Evolutionary conservation across 2,329 filamentous ascomycete species (phyloP).

Genomic region (Gnomoniopsis smithogilvyi): DNA sequence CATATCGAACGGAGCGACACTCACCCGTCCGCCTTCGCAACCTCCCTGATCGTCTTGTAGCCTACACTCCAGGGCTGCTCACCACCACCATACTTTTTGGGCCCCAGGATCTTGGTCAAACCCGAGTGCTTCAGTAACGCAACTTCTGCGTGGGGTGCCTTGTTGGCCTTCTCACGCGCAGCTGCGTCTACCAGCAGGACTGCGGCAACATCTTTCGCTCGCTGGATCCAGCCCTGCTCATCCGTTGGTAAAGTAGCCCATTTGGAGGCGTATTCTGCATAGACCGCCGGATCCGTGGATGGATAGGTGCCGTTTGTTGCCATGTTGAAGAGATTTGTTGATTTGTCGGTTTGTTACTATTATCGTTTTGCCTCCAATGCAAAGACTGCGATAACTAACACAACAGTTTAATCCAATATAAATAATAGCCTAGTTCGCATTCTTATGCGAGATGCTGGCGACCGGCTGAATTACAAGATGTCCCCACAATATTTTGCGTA

Average conservation of each 20-base stretch:
- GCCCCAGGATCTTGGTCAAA: constrained; percentile 36
- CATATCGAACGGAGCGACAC: neutral
- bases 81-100: constrained; percentile 39
- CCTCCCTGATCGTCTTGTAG: constrained; percentile 58
- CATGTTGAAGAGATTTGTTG: neutral
- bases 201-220: constrained; percentile 35
- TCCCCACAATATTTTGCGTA: neutral
- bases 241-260: constrained; percentile 32
- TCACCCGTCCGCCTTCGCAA: constrained; percentile 61
- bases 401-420: no score
- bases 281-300: constrained; percentile 34
- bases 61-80: constrained; percentile 45
- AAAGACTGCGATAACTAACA: neutral
- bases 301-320: neutral
- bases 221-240: constrained; percentile 34
- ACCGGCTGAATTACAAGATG: neutral
- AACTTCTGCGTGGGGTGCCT: constrained; percentile 37
- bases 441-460: neutral
- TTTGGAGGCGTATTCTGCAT: constrained; percentile 32
- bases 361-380: neutral
- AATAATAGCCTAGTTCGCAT: neutral
- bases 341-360: no score
- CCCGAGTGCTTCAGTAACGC: constrained; percentile 39
- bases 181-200: constrained; percentile 33
- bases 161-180: constrained; percentile 34